These are phyloP conservation scores for Russula emetica DNA, from an alignment of 768 basidiomycete species.

Conservation along the genomic window DNA sequence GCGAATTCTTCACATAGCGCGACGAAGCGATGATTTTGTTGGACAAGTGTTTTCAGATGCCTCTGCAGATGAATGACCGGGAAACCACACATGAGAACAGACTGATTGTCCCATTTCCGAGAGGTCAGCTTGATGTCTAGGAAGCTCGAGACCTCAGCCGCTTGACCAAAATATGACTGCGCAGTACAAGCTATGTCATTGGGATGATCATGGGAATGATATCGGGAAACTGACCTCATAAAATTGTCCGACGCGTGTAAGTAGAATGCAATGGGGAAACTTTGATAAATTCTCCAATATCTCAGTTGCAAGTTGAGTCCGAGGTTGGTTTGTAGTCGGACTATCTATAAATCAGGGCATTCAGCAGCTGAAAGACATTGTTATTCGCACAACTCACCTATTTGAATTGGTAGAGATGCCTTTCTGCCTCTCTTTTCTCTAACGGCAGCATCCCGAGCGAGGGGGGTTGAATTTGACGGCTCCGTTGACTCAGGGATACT, in stretches of 20 bases:
- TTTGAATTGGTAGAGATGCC: not conserved
- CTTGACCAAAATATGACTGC: slow-evolving; percentile 94
- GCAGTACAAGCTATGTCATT: not conserved
- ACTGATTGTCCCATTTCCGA: slow-evolving; percentile 64
- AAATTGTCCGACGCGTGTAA: slow-evolving; percentile 92
- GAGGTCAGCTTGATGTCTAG: slow-evolving; percentile 81
- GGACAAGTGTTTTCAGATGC: slow-evolving; percentile 80
- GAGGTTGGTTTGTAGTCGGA: slow-evolving; percentile 12
- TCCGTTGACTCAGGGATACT: not conserved
- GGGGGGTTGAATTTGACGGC: not conserved
- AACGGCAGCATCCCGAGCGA: not conserved
- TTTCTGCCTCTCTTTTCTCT: slow-evolving; percentile 3
- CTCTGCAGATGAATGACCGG: slow-evolving; percentile 81
- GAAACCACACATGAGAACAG: slow-evolving; percentile 87
- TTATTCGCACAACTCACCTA: slow-evolving; percentile 2
- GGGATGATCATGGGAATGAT: not conserved
- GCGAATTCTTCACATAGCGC: slow-evolving; percentile 93
- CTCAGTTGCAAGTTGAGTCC: slow-evolving; percentile 59
- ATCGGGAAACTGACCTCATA: slow-evolving; percentile 66
- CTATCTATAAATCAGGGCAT: slow-evolving; percentile 6
- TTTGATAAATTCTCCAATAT: slow-evolving; percentile 65
- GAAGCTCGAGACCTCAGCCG: slow-evolving; percentile 65
- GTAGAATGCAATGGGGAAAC: slow-evolving; percentile 84
- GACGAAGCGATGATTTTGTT: slow-evolving; percentile 77
- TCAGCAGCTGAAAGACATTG: not conserved